phyloP scores from a whole-genome alignment of 2,329 filamentous ascomycete species.

The Neurospora sp. region DNA sequence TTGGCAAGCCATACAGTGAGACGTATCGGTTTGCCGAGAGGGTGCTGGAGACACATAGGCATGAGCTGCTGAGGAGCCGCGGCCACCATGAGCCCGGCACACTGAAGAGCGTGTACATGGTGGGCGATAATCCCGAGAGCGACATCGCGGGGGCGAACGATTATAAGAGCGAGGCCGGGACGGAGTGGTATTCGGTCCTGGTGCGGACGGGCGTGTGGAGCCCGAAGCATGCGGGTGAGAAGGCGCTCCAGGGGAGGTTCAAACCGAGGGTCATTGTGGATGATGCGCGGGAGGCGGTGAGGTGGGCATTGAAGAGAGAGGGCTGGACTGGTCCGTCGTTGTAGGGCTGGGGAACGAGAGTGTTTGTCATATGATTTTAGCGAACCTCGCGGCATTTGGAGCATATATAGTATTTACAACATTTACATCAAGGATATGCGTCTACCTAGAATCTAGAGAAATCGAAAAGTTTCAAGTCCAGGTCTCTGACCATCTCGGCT shows the following conservation, averaged over 20 bases:
- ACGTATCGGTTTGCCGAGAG: conserved; percentile 82
- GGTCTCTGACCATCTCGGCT: neutral
- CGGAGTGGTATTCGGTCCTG: conserved; percentile 23
- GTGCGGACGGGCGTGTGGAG: conserved; percentile 25
- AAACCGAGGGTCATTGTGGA: conserved; percentile 18
- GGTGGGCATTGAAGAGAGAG: conserved; percentile 22
- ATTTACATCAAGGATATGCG: neutral
- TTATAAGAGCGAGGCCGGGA: conserved; percentile 55
- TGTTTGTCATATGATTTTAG: neutral
- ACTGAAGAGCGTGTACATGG: conserved; percentile 80
- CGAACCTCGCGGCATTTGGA: neutral
- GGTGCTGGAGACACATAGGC: conserved; percentile 53
- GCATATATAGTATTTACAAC: neutral
- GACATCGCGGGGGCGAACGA: conserved; percentile 83
- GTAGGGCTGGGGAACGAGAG: neutral
- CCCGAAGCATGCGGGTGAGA: conserved; percentile 9
- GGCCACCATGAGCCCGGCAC: conserved; percentile 17
- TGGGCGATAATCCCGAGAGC: conserved; percentile 81
- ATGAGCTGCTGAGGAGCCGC: conserved; percentile 30
- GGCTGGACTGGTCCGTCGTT: conserved; percentile 13
- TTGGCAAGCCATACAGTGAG: conserved; percentile 70
- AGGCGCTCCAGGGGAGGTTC: conserved; percentile 14
- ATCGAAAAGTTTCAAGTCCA: neutral
- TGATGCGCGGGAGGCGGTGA: conserved; percentile 21
- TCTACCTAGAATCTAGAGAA: neutral